These are phyloP conservation scores for Cystobasidium slooffiae DNA, from an alignment of 1,284 basidiomycete species.

Conservation along the genomic window DNA sequence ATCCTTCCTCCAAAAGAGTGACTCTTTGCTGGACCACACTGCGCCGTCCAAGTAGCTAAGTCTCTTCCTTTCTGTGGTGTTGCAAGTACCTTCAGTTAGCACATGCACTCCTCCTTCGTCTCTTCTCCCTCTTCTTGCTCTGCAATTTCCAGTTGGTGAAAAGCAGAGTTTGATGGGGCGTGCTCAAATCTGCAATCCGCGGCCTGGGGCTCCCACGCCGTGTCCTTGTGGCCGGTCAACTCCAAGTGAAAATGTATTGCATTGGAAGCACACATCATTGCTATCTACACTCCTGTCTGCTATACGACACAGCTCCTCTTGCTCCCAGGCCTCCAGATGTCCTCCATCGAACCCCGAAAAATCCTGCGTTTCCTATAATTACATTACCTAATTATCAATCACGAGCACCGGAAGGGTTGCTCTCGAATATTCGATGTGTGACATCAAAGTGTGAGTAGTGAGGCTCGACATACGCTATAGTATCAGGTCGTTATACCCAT, in stretches of 20 bases:
- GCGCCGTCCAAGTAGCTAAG: no score
- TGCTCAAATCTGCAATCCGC: not conserved
- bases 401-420: not conserved
- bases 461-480: no score
- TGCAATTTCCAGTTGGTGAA: slow-evolving; percentile 6
- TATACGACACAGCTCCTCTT: not conserved
- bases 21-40: no score
- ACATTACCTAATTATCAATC: slow-evolving; percentile 16
- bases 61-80: not conserved
- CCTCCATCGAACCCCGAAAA: not conserved
- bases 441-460: no score
- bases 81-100: not conserved
- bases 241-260: not conserved
- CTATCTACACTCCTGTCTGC: not conserved
- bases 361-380: slow-evolving; percentile 6
- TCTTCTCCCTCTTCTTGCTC: not conserved
- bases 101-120: not conserved
- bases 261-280: not conserved
- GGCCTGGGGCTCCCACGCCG: not conserved
- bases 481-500: no score
- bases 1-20: no score
- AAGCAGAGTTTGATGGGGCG: slow-evolving; percentile 17
- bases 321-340: not conserved
- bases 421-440: no score
- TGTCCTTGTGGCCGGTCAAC: slow-evolving; percentile 11